These are phyloP conservation scores for Starmerella tilneyi DNA, from an alignment of 805 yeast species.

Conservation along the genomic window DNA sequence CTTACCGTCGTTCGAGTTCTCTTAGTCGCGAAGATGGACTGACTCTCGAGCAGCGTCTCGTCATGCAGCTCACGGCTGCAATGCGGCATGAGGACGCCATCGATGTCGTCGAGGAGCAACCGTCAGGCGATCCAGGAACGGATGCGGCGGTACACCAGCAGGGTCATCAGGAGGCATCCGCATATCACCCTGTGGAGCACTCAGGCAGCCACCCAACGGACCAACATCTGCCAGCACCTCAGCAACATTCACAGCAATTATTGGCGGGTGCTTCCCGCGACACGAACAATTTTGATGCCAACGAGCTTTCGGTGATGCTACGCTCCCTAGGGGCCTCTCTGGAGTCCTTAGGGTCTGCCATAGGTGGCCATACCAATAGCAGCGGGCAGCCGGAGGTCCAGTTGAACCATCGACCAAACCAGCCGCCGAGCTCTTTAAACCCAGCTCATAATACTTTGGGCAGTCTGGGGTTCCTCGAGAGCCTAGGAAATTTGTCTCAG, in stretches of 20 bases:
- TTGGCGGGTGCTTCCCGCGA: neutral
- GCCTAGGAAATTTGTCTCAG: neutral
- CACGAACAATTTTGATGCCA: neutral
- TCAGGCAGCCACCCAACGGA: neutral
- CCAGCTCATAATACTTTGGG: too few species aligned
- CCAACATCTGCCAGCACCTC: neutral
- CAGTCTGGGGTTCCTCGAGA: neutral
- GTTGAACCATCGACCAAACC: too few species aligned
- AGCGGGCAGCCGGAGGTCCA: too few species aligned
- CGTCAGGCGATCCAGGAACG: neutral
- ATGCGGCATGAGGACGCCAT: constrained; percentile 18
- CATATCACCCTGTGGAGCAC: neutral
- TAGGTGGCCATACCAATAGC: too few species aligned
- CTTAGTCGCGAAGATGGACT: constrained; percentile 12
- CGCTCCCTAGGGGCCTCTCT: constrained; percentile 2
- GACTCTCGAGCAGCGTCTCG: constrained; percentile 23
- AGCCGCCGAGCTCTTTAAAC: too few species aligned
- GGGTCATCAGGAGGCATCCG: neutral
- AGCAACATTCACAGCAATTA: neutral
- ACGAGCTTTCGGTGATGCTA: constrained; percentile 4
- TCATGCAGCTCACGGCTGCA: constrained; percentile 22
- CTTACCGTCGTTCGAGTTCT: constrained; percentile 7
- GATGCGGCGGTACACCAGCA: neutral
- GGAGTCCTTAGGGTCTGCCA: constrained; percentile 1
- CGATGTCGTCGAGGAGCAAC: neutral